Evolutionary conservation across 2,329 filamentous ascomycete genomes (phyloP).

Genomic region (Coniochaeta hoffmannii): DNA sequence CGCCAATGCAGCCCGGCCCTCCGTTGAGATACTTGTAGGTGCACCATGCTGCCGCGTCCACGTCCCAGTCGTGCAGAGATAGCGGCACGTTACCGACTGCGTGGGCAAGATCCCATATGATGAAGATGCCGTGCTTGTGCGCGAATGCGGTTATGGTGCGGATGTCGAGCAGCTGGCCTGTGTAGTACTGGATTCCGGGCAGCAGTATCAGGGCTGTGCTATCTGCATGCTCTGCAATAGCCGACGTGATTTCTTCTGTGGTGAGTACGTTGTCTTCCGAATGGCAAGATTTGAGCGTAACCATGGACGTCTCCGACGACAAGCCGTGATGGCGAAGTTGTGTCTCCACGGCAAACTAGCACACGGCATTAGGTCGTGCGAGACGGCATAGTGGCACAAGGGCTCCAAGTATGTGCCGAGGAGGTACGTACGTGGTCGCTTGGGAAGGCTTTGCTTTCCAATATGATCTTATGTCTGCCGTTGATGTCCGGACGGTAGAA

Average conservation of each 20-base stretch:
- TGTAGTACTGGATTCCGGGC: conserved; percentile 75
- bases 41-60: conserved; percentile 75
- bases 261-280: conserved; percentile 45
- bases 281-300: conserved; percentile 54
- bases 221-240: conserved; percentile 59
- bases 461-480: conserved; percentile 61
- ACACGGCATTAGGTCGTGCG: background rate
- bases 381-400: background rate
- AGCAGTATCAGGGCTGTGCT: conserved; percentile 65
- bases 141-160: conserved; percentile 64
- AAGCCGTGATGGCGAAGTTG: conserved; percentile 65
- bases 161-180: conserved; percentile 71
- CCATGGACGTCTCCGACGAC: conserved; percentile 56
- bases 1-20: conserved; percentile 67
- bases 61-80: conserved; percentile 66
- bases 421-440: conserved; percentile 60
- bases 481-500: conserved; percentile 64
- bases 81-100: conserved; percentile 70
- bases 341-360: conserved; percentile 67
- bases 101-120: conserved; percentile 78
- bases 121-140: conserved; percentile 55
- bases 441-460: conserved; percentile 75
- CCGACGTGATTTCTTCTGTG: conserved; percentile 58
- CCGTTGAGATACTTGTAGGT: conserved; percentile 78
- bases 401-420: background rate